A percentile compares a stretch with the other conserved stretches of the same genome.
Conservation (phyloP, 2,329 filamentous ascomycete species). For the Neocucurbitaria cava region DNA sequence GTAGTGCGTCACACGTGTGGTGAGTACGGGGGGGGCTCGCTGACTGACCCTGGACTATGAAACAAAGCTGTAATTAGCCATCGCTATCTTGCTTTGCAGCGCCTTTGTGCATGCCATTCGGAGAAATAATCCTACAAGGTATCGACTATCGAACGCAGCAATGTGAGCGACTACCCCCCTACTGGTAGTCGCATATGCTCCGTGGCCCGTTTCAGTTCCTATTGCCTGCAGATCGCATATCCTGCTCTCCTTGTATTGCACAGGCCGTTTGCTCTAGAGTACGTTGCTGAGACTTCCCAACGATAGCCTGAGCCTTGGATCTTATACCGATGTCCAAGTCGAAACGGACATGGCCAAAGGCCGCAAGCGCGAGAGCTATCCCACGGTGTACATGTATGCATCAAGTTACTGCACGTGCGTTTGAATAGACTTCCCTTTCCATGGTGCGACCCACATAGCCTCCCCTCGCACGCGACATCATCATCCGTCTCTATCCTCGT, state of each 20-base stretch:
- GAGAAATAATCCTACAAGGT: not conserved
- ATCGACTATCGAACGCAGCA: not conserved
- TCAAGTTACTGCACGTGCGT: slow-evolving; percentile 7
- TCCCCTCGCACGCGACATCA: not conserved
- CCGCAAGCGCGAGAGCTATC: slow-evolving; percentile 1
- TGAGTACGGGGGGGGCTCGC: slow-evolving; percentile 4
- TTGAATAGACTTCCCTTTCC: not conserved
- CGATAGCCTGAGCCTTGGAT: not conserved
- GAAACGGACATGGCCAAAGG: too few relatives aligned
- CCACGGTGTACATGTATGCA: too few relatives aligned
- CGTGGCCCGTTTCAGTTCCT: too few relatives aligned
- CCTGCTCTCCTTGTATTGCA: too few relatives aligned
- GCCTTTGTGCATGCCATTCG: not conserved
- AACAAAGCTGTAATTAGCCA: slow-evolving; percentile 10
- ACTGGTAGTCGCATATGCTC: not conserved
- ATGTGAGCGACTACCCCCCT: not conserved
- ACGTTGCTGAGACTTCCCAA: too few relatives aligned
- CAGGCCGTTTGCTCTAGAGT: too few relatives aligned
- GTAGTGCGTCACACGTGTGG: slow-evolving; percentile 25
- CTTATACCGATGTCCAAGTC: not conserved
- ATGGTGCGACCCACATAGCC: not conserved
- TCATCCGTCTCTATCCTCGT: not conserved
- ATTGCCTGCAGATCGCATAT: too few relatives aligned
- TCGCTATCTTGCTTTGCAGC: not conserved
- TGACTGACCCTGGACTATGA: slow-evolving; percentile 9